Base-by-base conservation (phyloP, 2,329 filamentous ascomycete genomes). In the Cercospora nicotianae region DNA sequence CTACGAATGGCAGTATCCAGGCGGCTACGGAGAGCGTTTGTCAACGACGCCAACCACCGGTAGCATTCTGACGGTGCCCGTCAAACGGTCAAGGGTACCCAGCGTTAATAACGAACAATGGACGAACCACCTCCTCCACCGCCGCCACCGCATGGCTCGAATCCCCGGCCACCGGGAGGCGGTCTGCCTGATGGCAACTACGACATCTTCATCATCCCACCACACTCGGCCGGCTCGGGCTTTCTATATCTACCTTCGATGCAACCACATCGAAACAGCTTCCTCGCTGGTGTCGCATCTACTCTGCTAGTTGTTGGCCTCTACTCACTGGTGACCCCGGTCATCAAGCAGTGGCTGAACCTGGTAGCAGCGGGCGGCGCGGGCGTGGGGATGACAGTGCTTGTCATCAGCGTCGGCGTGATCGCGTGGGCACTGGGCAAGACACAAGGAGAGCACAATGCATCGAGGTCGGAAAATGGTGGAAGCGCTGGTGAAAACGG, bases 121-220 rank as follows among this genome's bases (percentile, higher is more conserved):
- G 72, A 69, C 63, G 18, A 74, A 58, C 69, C 90, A 33, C 88
- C 89, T 70, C 93, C 93, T 72, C 93, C 92, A 73, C 92, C 91
- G 72, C 93, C 91, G 72, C 93, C 93, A 77, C 93, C 92, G 71
- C 93, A 97, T 82, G 93, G 93, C 80, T 86, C 89, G 77, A 90
- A 89, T 73, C 91, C 92, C 60, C 90, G 90, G 79, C 85, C 87
- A 62, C 85, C 87, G 42, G 77, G 79, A n/a, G 63, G 84, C 28
- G 90, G 91, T 66, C 83, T 97, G 59, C 94, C 94, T 2, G 86
- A 91, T 1, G 94, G 94, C 65, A 96, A 95, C 78, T 98, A 97
- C 81, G 94, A 98, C 83, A 96, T 98, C 77, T 97, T 97, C 82
- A 91, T 97, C 78, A 94, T 98, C 76, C 94, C 94, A 7, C 92